Conservation (phyloP, 108 stramenopile species). For the Fragilariopsis cylindrus region DNA sequence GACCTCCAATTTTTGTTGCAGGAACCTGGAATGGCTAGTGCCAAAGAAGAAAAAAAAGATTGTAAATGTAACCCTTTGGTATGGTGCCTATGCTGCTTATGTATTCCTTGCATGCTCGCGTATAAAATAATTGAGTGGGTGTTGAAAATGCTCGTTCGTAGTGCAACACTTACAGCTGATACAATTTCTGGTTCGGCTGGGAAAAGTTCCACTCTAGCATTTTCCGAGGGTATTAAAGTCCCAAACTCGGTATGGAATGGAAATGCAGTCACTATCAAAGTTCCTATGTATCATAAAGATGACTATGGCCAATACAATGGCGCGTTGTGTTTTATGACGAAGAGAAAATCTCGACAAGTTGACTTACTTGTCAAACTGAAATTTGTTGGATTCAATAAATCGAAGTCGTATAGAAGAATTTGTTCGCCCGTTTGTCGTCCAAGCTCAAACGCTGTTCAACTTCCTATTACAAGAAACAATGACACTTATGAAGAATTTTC, state of each 20-base stretch:
- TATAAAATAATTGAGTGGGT: not conserved
- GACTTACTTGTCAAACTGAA: slow-evolving; percentile 12
- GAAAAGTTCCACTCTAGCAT: slow-evolving; percentile 20
- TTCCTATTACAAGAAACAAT: not conserved
- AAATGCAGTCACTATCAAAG: slow-evolving; percentile 9
- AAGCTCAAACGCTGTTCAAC: not conserved
- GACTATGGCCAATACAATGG: slow-evolving; percentile 24
- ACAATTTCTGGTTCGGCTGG: slow-evolving; percentile 14
- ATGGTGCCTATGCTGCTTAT: slow-evolving; percentile 17
- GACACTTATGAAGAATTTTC: slow-evolving; percentile 20
- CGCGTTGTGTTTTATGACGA: not conserved
- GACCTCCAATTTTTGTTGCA: slow-evolving; percentile 31
- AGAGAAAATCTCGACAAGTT: not conserved
- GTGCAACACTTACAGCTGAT: slow-evolving; percentile 14
- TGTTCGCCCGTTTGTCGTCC: slow-evolving; percentile 25
- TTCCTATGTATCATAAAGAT: slow-evolving; percentile 27
- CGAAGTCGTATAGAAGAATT: slow-evolving; percentile 14
- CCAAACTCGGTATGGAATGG: slow-evolving; percentile 19
- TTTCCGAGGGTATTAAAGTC: slow-evolving; percentile 19
- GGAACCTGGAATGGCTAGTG: slow-evolving; percentile 24
- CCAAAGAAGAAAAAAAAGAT: slow-evolving; percentile 17
- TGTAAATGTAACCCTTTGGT: slow-evolving; percentile 16
- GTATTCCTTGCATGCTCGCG: not conserved
- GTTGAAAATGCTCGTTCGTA: slow-evolving; percentile 5
- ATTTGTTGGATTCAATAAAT: slow-evolving; percentile 1